Conservation (phyloP, 768 basidiomycete species). For the Trametes sanguinea region DNA sequence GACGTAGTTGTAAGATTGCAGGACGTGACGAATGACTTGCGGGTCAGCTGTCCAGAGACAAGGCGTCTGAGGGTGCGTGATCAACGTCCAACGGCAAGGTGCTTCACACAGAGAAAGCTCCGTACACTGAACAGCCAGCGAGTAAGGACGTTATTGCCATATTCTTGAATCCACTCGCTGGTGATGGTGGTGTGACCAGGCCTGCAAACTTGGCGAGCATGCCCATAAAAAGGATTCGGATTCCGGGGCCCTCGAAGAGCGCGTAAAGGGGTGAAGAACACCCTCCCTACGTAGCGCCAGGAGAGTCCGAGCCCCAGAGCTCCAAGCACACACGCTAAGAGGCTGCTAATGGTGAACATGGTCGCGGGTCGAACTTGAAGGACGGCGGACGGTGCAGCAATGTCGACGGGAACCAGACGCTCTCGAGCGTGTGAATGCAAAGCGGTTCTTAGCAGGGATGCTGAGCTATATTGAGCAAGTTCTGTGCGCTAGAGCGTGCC, state of each 20-base stretch:
- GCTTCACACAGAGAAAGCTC: background rate
- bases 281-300: background rate
- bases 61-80: background rate
- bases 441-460: too few relatives aligned
- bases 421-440: background rate
- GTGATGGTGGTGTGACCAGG: background rate
- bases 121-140: slow-evolving; percentile 7
- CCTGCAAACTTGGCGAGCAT: slow-evolving; percentile 4
- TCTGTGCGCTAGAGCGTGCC: too few relatives aligned
- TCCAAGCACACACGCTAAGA: background rate
- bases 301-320: background rate
- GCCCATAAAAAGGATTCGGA: slow-evolving; percentile 2
- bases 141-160: background rate
- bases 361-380: background rate
- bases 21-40: background rate
- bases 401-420: background rate
- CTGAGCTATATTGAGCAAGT: too few relatives aligned
- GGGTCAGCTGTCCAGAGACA: slow-evolving; percentile 11
- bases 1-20: slow-evolving; percentile 4
- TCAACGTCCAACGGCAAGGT: background rate
- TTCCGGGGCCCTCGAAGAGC: background rate
- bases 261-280: slow-evolving; percentile 4
- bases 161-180: background rate
- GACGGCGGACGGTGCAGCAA: too few relatives aligned
- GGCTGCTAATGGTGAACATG: background rate